Evolutionary conservation across 2,329 filamentous ascomycete genomes (phyloP).

Genomic region (Fusarium sp.): DNA sequence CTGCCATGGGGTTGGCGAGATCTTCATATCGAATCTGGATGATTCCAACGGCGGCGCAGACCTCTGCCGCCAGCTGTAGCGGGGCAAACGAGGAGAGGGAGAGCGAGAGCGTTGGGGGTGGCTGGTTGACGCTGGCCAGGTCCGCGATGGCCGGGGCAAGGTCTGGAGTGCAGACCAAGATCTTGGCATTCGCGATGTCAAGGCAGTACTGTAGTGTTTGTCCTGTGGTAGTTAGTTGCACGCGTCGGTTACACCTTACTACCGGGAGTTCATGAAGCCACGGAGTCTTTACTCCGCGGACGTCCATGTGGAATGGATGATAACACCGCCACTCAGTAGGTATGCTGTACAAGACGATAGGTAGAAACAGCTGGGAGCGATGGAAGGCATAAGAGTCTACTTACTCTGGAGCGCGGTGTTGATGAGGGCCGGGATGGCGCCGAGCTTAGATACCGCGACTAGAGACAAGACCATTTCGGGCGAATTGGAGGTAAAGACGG

Average conservation of each 20-base stretch:
- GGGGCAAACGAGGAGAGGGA: not conserved
- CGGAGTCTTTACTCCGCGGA: not conserved
- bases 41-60: not conserved
- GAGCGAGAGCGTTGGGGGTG: not conserved
- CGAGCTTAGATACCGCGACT: not conserved
- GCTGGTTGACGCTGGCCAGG: not conserved
- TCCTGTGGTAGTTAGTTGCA: not conserved
- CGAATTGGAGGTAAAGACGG: not conserved
- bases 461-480: not conserved
- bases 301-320: not conserved
- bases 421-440: not conserved
- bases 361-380: not conserved
- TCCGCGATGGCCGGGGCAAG: not conserved
- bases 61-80: not conserved
- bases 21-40: not conserved
- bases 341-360: not conserved
- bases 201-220: not conserved
- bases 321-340: not conserved
- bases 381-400: not conserved
- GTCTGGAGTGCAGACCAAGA: not conserved
- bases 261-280: not conserved
- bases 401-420: not conserved
- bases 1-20: not conserved
- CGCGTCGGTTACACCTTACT: not conserved
- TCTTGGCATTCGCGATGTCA: not conserved